phyloP scores from a whole-genome alignment of 1,284 basidiomycete genomes.

The Ustilago shanxiensis region DNA sequence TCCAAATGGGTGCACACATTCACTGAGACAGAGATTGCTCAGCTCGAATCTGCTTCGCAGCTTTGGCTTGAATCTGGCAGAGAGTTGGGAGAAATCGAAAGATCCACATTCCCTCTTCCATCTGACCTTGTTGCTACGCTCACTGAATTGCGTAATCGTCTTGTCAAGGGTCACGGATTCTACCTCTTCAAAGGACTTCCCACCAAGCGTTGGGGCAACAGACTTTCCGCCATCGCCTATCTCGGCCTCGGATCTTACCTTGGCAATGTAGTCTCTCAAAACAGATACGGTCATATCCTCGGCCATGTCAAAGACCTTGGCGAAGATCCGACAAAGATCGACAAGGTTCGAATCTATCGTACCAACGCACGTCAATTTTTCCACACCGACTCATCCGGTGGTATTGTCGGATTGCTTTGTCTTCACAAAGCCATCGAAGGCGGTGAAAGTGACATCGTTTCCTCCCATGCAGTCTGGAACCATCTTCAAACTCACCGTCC shows the following conservation, averaged over 20 bases:
- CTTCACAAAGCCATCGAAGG: constrained; percentile 72
- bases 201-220: constrained; percentile 68
- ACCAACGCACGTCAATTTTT: constrained; percentile 72
- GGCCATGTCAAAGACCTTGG: constrained; percentile 72
- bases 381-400: constrained; percentile 68
- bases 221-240: constrained; percentile 71
- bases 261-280: constrained; percentile 70
- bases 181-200: constrained; percentile 72
- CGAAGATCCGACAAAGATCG: constrained; percentile 72
- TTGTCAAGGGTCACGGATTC: constrained; percentile 69
- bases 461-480: constrained; percentile 72
- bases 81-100: constrained; percentile 62
- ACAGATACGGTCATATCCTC: constrained; percentile 71
- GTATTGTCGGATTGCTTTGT: constrained; percentile 72
- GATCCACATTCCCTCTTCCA: constrained; percentile 61
- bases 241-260: constrained; percentile 71
- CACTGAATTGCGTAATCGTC: constrained; percentile 39
- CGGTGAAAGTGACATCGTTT: constrained; percentile 72
- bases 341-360: constrained; percentile 72
- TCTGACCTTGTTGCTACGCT: constrained; percentile 46
- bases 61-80: constrained; percentile 57
- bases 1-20: constrained; percentile 59
- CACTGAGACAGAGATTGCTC: constrained; percentile 47
- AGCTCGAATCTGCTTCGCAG: constrained; percentile 53
- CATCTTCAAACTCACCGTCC: constrained; percentile 71